Evolutionary conservation across 345 rosid species (phyloP), one percentile per base, ranked within the genome.

Genomic region (Camelina hispida): DNA sequence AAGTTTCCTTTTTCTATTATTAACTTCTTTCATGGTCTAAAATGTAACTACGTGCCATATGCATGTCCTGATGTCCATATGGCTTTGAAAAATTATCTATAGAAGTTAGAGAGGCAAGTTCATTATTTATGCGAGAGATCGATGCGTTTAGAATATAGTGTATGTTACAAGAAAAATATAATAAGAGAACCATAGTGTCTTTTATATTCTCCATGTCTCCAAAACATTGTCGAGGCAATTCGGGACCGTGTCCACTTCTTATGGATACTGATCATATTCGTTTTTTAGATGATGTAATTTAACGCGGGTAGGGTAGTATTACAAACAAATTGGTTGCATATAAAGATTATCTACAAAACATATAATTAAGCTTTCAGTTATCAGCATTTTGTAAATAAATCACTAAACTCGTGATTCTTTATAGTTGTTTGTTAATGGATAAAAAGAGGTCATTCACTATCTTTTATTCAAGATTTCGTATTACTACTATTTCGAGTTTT

Each of bases 11-110:
- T 50, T 52, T 71, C 15, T 66, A 15, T 58, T 38, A 25, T 66
- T 38, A 25, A 2, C 53, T 22, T 32, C 4, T 12, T 62, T 77
- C 15, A 20, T 65, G 77, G 72, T 48, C 42, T 38, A 20, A 65
- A 71, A 58, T 28, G 72, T 23, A 40, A 42, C 68, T 38, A 77
- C 76, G 80, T 71, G 76, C 72, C 72, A 5, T 66, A 6, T 65
- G 72, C 77, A 77, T 71, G 76, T 20, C 53, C 64, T 22, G 17
- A 25, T 18, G 60, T 20, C 53, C 64, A 32, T 25, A 25, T 20
- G 61, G 25, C 23, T 46, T 70, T 56, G 46, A 47, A 17, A 47
- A 48, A 13, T 40, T 62, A 65, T 54, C 4, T 17, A 20, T 44
- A 32, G 17, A 11, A 17, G 7, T 35, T 17, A 38, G 60, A 50